Evolutionary conservation across 2,329 filamentous ascomycete species (phyloP), one percentile per base, ranked within the genome.

Genomic region (Alternaria brassicicola): DNA sequence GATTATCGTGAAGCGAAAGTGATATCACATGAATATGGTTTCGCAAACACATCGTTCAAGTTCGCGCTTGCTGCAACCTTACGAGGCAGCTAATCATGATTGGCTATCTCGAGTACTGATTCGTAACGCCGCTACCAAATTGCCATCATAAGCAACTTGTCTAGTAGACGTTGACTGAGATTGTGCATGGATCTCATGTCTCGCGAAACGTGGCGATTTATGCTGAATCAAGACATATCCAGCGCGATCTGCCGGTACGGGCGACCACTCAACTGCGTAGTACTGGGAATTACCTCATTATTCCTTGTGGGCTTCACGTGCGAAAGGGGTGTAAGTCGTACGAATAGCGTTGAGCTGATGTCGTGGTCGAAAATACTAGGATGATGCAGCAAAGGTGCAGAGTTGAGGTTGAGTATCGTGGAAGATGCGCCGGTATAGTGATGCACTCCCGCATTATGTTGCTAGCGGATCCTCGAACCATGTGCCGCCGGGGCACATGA

Each of bases 1-100:
- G 23, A 26, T 13, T 26, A 51, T 49, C 36, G 38, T 60, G 51
- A 60, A 60, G 53, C 54, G 46, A 55, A 28, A 25, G 28, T 19
- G 31, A 42, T 35, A 19, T 28, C 23, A 39, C 23, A 21, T 33
- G 19, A 19, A 26, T 43, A 19, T 43, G 26, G 19, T 26, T 6
- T 52, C 38, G 52, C 47, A 33, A 38, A 35, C 30, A 28, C n/a
- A 41, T 28, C n/a, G 35, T 17, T 21, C 12, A n/a, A 28, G 23
- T 26, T 17, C 15, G 21, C 21, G 30, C 15, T 28, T 38, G 33
- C 31, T 19, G 23, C 47, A 49, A 21, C 23, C 31, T 38, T 15
- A 8, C 2, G n/a, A 35, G 15, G 17, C n/a, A 28, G n/a, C 17
- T 13, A 28, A 10, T n/a, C 30, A 21, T 25, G 13, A 35, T 47